These are phyloP conservation scores for Balamuthia mandrillaris DNA, from an alignment of 208 protist species.

Conservation along the genomic window DNA sequence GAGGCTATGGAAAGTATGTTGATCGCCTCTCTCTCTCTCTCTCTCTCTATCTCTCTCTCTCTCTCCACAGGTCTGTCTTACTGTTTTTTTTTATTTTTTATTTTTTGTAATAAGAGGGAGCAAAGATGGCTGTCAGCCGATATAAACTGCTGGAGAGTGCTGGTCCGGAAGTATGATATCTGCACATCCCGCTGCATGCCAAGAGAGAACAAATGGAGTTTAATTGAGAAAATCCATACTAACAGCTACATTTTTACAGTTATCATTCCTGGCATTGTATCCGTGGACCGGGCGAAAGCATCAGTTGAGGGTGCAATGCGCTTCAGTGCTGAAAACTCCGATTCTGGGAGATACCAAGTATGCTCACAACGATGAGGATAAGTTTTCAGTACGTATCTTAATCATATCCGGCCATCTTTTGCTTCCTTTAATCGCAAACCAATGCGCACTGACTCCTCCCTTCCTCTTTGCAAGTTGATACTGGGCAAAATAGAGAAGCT, in stretches of 20 bases:
- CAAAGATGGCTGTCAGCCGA: background rate
- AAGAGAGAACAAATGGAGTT: too few species aligned
- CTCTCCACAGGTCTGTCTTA: background rate
- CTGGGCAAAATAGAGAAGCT: background rate
- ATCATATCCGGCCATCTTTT: background rate
- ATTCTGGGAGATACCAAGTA: slow-evolving; percentile 54
- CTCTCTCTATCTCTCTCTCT: background rate
- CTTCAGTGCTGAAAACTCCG: slow-evolving; percentile 39
- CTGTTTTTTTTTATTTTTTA: background rate
- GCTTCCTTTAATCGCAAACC: background rate
- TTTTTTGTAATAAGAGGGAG: background rate
- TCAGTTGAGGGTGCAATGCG: slow-evolving; percentile 53
- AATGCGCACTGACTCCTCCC: too few species aligned
- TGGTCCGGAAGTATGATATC: too few species aligned
- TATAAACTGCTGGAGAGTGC: too few species aligned
- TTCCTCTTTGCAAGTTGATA: background rate
- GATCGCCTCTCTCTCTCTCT: too few species aligned
- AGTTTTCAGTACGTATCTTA: background rate
- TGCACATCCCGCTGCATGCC: too few species aligned
- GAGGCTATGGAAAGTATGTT: too few species aligned
- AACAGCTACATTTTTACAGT: too few species aligned
- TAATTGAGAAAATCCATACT: too few species aligned
- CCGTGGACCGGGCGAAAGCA: slow-evolving; percentile 53
- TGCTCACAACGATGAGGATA: background rate
- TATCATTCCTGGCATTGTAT: background rate